phyloP scores from a whole-genome alignment of 148 eudicot genomes.

The Chenopodium formosanum region DNA sequence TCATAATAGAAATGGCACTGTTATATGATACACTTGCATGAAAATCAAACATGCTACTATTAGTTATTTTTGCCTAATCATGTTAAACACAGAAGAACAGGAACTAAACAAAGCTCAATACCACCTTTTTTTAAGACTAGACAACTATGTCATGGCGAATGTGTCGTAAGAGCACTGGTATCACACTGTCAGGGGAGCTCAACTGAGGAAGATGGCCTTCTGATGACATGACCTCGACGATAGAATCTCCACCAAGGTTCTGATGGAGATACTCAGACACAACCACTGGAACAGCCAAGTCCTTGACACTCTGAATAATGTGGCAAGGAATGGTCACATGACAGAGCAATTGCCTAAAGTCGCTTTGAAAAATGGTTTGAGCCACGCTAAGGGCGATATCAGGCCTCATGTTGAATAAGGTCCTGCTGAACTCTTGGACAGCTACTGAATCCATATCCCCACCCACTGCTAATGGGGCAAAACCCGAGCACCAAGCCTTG shows the following conservation, averaged over 20 bases:
- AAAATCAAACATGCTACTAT: background rate
- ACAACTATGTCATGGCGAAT: constrained; percentile 57
- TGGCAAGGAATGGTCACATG: constrained; percentile 76
- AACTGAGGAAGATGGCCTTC: constrained; percentile 93
- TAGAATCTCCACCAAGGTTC: constrained; percentile 67
- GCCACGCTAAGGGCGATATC: constrained; percentile 76
- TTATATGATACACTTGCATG: constrained; percentile 15
- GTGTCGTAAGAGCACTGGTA: constrained; percentile 75
- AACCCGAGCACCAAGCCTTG: constrained; percentile 82
- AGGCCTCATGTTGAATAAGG: constrained; percentile 90
- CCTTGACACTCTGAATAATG: constrained; percentile 83
- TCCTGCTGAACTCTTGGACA: constrained; percentile 89
- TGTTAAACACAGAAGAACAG: background rate
- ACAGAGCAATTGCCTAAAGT: constrained; percentile 51
- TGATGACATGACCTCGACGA: constrained; percentile 84
- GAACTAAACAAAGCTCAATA: background rate
- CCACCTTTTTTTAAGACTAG: background rate
- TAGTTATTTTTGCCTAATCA: background rate
- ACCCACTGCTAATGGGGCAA: constrained; percentile 80
- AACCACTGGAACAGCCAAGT: constrained; percentile 86
- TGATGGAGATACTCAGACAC: constrained; percentile 91
- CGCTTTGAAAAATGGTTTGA: constrained; percentile 69
- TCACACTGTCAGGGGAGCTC: constrained; percentile 78
- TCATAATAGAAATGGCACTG: background rate
- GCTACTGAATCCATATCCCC: constrained; percentile 92